Percentiles rank a stretch among this genome's conserved stretches.
phyloP scores from a whole-genome alignment of 108 stramenopile species.

The Cyclotella atomus region DNA sequence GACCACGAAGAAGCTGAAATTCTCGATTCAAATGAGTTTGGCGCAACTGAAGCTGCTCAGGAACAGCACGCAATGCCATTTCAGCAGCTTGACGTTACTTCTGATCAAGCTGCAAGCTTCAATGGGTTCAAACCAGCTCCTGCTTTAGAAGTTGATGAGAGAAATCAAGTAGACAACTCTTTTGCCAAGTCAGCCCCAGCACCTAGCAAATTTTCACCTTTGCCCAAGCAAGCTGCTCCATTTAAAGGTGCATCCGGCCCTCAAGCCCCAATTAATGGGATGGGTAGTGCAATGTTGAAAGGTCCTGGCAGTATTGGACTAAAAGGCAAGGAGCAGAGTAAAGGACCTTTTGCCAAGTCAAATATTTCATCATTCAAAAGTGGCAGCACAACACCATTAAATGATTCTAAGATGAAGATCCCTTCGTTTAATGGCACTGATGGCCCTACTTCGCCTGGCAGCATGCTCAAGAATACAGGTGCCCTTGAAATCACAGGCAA shows the following conservation, averaged over 20 bases:
- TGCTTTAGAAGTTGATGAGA: not conserved
- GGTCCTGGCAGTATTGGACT: not conserved
- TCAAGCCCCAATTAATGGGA: not conserved
- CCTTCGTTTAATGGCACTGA: not conserved
- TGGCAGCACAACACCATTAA: not conserved
- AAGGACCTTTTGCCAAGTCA: not conserved
- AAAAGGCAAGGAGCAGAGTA: not conserved
- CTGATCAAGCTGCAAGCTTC: too few species aligned
- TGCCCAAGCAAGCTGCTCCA: too few species aligned
- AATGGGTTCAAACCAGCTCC: not conserved
- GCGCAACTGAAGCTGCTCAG: not conserved
- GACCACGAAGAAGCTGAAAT: not conserved
- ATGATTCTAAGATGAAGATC: not conserved
- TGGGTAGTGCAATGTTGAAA: not conserved
- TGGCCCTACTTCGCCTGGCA: not conserved
- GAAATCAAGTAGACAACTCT: too few species aligned
- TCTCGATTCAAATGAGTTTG: not conserved
- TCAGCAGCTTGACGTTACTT: too few species aligned
- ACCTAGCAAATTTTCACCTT: not conserved
- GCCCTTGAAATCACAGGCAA: too few species aligned
- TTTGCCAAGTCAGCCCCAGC: too few species aligned
- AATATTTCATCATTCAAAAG: not conserved
- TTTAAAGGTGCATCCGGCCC: not conserved
- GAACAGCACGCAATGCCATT: too few species aligned
- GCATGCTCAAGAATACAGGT: too few species aligned